Conservation (phyloP, 2,329 filamentous ascomycete species). For the Paecilomyces formosus region DNA sequence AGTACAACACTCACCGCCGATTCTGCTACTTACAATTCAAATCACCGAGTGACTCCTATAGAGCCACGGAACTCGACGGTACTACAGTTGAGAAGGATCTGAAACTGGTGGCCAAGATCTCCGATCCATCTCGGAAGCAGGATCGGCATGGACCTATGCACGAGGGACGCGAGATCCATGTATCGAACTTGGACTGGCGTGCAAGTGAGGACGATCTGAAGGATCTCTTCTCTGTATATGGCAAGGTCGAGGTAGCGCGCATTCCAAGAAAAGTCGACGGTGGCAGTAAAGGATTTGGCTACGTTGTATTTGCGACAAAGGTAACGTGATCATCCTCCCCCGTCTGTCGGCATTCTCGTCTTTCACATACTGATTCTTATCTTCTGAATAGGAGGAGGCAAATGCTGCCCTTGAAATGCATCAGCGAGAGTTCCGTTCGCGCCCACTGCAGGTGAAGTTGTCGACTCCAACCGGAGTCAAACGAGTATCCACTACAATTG, state of each 20-base stretch:
- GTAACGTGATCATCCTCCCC: conserved; percentile 19
- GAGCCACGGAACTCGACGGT: conserved; percentile 66
- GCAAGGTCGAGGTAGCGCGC: conserved; percentile 64
- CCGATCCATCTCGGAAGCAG: conserved; percentile 72
- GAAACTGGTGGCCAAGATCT: conserved; percentile 70
- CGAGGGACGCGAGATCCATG: conserved; percentile 81
- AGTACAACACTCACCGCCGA: conserved; percentile 77
- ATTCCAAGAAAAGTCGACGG: conserved; percentile 62
- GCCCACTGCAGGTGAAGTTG: conserved; percentile 60
- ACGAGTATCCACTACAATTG: conserved; percentile 37
- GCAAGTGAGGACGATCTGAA: conserved; percentile 62
- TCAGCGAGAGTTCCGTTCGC: conserved; percentile 60
- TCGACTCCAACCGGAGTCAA: conserved; percentile 37
- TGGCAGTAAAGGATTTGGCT: conserved; percentile 69
- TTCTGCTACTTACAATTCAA: conserved; percentile 96
- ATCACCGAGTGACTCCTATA: conserved; percentile 57
- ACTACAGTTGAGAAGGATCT: conserved; percentile 60
- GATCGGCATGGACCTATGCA: conserved; percentile 69
- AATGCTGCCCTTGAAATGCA: conserved; percentile 61
- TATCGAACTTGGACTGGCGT: conserved; percentile 60
- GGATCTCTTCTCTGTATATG: conserved; percentile 66
- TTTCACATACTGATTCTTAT: neutral
- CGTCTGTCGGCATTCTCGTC: neutral
- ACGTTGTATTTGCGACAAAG: conserved; percentile 66
- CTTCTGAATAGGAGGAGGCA: conserved; percentile 49